These are phyloP conservation scores for Zygosaccharomyces kombuchaensis DNA, from an alignment of 805 yeast genomes.

Conservation along the genomic window DNA sequence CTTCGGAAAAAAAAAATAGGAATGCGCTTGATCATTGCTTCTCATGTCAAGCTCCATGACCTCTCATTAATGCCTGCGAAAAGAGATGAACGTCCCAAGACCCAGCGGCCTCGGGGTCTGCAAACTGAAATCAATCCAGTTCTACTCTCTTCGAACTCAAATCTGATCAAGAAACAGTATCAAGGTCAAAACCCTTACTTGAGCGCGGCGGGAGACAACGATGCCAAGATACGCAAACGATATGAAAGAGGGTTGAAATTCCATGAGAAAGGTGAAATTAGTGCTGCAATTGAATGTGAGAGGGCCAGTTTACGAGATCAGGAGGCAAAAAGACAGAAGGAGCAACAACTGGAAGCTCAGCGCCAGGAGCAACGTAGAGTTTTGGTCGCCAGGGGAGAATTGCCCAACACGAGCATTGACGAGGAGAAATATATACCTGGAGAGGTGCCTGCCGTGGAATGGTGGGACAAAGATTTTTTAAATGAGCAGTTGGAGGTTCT, in stretches of 20 bases:
- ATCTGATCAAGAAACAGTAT: conserved; percentile 24
- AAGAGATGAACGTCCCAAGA: not conserved
- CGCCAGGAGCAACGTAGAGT: conserved; percentile 7
- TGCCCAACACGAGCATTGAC: conserved; percentile 48
- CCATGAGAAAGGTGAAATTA: conserved; percentile 52
- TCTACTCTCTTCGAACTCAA: conserved; percentile 28
- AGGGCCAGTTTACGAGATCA: conserved; percentile 9
- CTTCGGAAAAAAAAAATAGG: not conserved
- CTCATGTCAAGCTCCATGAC: not conserved
- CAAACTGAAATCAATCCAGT: conserved; percentile 31
- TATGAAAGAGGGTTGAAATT: conserved; percentile 34
- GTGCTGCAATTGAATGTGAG: conserved; percentile 15
- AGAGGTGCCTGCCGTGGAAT: conserved; percentile 65
- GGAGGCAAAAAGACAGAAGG: conserved; percentile 7
- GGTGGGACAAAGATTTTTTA: conserved; percentile 81
- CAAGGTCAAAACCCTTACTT: conserved; percentile 32
- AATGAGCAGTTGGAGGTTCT: conserved; percentile 33
- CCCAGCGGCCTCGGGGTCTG: conserved; percentile 21
- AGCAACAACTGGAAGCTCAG: conserved; percentile 37
- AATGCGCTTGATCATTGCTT: not conserved
- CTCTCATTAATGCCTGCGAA: not conserved
- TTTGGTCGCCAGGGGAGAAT: conserved; percentile 39
- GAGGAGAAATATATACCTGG: conserved; percentile 50
- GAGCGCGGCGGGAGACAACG: conserved; percentile 7
- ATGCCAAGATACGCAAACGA: conserved; percentile 12